A percentile compares a stretch with the other conserved stretches of the same genome.
Conservation (phyloP, 352 stramenopile genomes). For the Globisporangium parvum region DNA sequence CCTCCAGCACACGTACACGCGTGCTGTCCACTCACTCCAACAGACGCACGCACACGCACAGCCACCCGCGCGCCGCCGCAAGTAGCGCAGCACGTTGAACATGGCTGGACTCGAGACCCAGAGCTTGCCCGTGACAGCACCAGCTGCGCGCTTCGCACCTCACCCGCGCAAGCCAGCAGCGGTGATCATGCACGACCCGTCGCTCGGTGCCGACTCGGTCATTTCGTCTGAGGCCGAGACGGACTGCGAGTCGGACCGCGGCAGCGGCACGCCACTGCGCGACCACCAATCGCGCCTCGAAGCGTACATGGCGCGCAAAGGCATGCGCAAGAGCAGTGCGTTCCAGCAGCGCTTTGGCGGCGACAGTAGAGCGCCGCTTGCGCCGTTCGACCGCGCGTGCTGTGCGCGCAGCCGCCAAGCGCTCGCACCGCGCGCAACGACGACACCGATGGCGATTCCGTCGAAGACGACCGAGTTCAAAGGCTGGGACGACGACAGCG, state of each 20-base stretch:
- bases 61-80: conserved; percentile 4
- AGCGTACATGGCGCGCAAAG: conserved; percentile 31
- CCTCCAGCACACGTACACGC: neutral
- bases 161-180: neutral
- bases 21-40: neutral
- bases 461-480: conserved; percentile 10
- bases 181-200: conserved; percentile 7
- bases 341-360: conserved; percentile 13
- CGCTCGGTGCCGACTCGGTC: conserved; percentile 21
- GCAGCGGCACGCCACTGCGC: conserved; percentile 34
- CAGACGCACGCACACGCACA: neutral
- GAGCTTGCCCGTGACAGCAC: conserved; percentile 22
- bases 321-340: conserved; percentile 16
- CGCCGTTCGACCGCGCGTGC: neutral
- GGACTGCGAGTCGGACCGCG: conserved; percentile 58
- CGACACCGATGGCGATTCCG: conserved; percentile 35
- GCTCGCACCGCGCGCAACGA: conserved; percentile 2
- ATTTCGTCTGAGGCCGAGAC: conserved; percentile 60
- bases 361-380: neutral
- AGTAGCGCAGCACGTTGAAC: neutral
- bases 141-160: neutral
- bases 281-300: conserved; percentile 46
- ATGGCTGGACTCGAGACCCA: conserved; percentile 22
- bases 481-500: conserved; percentile 23
- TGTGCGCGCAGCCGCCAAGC: neutral